Evolutionary conservation across 192 early-diverging fungal genomes (phyloP).

Genomic region (Phlyctochytrium arcticum): DNA sequence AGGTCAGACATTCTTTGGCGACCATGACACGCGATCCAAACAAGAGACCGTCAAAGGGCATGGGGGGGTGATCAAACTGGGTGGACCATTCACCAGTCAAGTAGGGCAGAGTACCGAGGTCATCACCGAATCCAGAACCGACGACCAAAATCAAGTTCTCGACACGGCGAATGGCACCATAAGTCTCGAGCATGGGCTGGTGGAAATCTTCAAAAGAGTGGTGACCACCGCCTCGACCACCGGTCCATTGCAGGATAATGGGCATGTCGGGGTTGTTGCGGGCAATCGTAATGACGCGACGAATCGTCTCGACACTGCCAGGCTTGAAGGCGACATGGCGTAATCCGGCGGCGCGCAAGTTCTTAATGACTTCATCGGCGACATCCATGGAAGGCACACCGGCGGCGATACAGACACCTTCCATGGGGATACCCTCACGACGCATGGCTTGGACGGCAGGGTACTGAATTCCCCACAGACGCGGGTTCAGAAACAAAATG

Average conservation of each 20-base stretch:
- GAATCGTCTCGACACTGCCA: constrained; percentile 71
- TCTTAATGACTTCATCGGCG: constrained; percentile 74
- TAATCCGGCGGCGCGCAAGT: constrained; percentile 70
- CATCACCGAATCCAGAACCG: constrained; percentile 89
- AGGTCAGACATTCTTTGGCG: constrained; percentile 79
- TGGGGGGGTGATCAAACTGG: constrained; percentile 75
- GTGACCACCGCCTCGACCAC: constrained; percentile 93
- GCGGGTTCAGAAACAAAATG: constrained; percentile 83
- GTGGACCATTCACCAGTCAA: constrained; percentile 89
- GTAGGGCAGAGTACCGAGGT: constrained; percentile 81
- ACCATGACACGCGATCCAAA: constrained; percentile 98
- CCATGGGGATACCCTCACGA: constrained; percentile 78
- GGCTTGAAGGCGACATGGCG: constrained; percentile 86
- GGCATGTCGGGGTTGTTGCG: constrained; percentile 76
- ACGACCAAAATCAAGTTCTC: constrained; percentile 81
- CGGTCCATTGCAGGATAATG: constrained; percentile 93
- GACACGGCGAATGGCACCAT: constrained; percentile 72
- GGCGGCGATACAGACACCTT: constrained; percentile 87
- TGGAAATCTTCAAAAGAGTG: constrained; percentile 97
- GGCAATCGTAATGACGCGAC: constrained; percentile 80
- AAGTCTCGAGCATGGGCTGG: constrained; percentile 83
- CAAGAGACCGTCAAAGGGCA: constrained; percentile 94
- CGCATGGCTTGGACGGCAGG: constrained; percentile 75
- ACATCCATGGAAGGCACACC: constrained; percentile 85
- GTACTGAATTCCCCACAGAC: constrained; percentile 92